Percentiles rank a stretch among this genome's conserved stretches.
phyloP scores from a whole-genome alignment of 2,329 filamentous ascomycete species.

The Magnaporthales sp. region DNA sequence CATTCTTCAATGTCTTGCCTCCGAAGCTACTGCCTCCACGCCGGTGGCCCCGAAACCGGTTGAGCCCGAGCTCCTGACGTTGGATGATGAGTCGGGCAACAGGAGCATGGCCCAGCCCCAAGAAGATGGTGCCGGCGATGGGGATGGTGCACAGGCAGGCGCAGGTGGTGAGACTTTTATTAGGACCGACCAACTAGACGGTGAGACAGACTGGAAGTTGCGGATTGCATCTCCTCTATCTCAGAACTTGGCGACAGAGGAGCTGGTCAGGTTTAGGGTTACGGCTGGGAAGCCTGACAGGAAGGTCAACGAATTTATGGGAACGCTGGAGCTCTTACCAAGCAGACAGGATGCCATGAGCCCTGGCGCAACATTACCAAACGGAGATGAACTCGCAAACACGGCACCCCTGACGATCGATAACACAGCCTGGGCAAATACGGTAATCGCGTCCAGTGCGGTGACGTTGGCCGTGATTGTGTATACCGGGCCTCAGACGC shows the following conservation, averaged over 20 bases:
- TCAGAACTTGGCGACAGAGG: constrained; percentile 64
- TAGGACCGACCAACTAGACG: constrained; percentile 91
- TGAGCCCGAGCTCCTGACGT: constrained; percentile 29
- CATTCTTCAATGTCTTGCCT: constrained; percentile 64
- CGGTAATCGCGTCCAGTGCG: constrained; percentile 87
- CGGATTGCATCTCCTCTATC: constrained; percentile 79
- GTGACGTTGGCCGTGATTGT: constrained; percentile 82
- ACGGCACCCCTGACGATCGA: constrained; percentile 80
- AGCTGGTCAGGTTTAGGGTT: constrained; percentile 62
- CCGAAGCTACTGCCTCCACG: constrained; percentile 18
- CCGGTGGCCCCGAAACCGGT: constrained; percentile 20
- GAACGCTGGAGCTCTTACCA: constrained; percentile 70
- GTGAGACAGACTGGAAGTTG: constrained; percentile 98
- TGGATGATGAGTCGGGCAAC: constrained; percentile 20
- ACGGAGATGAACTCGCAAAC: constrained; percentile 29
- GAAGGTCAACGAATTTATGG: constrained; percentile 90
- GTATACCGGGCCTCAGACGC: constrained; percentile 90
- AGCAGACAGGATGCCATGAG: constrained; percentile 36
- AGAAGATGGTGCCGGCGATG: constrained; percentile 14
- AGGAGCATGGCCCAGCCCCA: constrained; percentile 21
- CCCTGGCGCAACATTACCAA: constrained; percentile 23
- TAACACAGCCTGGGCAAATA: constrained; percentile 98
- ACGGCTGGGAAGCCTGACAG: constrained; percentile 85
- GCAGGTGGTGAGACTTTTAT: constrained; percentile 88
- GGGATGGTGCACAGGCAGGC: constrained; percentile 16